phyloP scores from a whole-genome alignment of 441 rosid species.

The Croton laevigatus region DNA sequence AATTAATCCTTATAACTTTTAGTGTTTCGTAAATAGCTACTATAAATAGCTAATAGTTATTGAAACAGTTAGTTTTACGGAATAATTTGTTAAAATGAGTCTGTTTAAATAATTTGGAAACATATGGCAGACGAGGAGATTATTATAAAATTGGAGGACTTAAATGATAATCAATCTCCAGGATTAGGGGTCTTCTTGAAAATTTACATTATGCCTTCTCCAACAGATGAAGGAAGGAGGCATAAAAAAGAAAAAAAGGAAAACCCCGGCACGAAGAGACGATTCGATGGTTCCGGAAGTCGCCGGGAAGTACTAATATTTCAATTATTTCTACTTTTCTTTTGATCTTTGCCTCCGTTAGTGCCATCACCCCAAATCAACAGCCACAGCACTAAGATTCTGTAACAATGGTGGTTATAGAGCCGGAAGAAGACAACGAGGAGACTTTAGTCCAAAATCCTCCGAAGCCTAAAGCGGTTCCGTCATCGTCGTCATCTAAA shows the following conservation, averaged over 20 bases:
- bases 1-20: too few relatives aligned
- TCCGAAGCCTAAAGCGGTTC: conserved; percentile 16
- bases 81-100: too few relatives aligned
- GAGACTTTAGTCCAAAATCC: conserved; percentile 20
- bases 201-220: neutral
- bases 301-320: neutral
- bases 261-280: too few relatives aligned
- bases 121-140: too few relatives aligned
- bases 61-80: too few relatives aligned
- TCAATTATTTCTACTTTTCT: neutral
- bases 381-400: neutral
- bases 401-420: conserved; percentile 51
- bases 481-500: conserved; percentile 26
- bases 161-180: too few relatives aligned
- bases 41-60: too few relatives aligned
- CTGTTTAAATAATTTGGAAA: too few relatives aligned
- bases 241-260: too few relatives aligned
- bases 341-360: neutral
- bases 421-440: conserved; percentile 30
- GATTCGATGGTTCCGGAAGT: neutral
- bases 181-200: neutral
- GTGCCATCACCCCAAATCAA: neutral
- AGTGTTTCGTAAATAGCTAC: too few relatives aligned
- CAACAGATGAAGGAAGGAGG: neutral
- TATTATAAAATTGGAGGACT: too few relatives aligned